Base-by-base conservation (phyloP, 495 filamentous ascomycete species). In the Echria macrotheca region DNA sequence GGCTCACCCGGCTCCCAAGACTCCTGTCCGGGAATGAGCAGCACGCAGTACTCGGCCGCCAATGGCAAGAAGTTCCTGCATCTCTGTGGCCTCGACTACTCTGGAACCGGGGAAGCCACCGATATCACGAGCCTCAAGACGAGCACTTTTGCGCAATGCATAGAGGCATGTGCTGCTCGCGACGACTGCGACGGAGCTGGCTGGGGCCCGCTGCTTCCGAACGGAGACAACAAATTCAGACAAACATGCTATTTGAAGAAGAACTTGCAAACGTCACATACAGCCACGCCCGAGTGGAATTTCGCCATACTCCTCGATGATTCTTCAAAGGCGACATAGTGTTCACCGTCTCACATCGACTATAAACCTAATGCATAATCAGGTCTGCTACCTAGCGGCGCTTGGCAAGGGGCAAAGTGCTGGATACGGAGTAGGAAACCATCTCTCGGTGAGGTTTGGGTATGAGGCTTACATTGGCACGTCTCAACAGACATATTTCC, bases 161-260 rank as follows among this genome's bases (percentile, higher is more conserved):
- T 62, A 18, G 45, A 57, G 14, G 3, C 9, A 5, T 62, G 56
- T 28, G 38, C 56, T 8, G 36, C 19, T 17, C 25, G 15, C 11
- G 26, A 23, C 2, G 36, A 44, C 1, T 62, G 56, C 31, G 55
- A 44, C 1, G 56, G 59, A n/a, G 50, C 37, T 10, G 53, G 59
- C 2, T 62, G 56, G 57, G 56, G 57, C 21, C 19, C 21, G 4
- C n/a, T n/a, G n/a, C n/a, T n/a, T n/a, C 7, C 25, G 15, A 31
- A 33, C 17, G 29, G 32, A 6, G 52, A 52, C n/a, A 32, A 33
- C 8, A 14, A 23, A 5, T 29, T 39, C 26, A 5, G 38, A 41
- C 35, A 44, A 18, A 50, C 22, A 9, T 60, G 57, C 38, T 62
- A 49, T 43, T 54, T 62, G 50, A 59, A 62, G 26, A 54, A 43